Conservation (phyloP, 331 rosid genomes). For the Acacia concinna region DNA sequence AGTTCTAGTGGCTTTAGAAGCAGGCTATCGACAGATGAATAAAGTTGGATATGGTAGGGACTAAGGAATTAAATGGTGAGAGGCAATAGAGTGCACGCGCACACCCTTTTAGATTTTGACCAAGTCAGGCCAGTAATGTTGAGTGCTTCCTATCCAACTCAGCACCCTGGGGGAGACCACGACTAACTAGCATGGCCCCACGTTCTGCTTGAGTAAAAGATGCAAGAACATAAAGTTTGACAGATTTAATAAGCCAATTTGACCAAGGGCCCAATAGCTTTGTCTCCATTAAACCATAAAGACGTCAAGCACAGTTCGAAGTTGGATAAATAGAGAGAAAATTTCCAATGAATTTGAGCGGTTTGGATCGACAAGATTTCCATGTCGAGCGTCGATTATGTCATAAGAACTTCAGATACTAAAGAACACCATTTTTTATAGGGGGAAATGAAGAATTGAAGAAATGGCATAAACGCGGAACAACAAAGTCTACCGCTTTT, state of each 20-base stretch:
- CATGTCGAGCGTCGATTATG: background rate
- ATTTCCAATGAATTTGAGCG: background rate
- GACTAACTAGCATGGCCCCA: conserved; percentile 21
- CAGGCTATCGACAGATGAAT: background rate
- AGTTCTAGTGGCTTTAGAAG: background rate
- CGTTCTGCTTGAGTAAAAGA: background rate
- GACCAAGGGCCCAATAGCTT: conserved; percentile 4
- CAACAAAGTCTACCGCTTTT: background rate
- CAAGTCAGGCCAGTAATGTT: conserved; percentile 12
- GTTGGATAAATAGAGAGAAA: background rate
- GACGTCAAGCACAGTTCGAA: background rate
- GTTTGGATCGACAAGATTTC: background rate
- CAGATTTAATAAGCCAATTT: background rate
- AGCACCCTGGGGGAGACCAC: background rate
- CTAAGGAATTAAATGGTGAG: background rate
- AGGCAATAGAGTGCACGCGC: background rate
- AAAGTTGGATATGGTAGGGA: background rate
- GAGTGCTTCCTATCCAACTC: conserved; percentile 1
- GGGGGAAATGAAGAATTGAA: background rate
- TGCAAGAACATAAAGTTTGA: conserved; percentile 10
- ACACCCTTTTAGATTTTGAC: conserved; percentile 18
- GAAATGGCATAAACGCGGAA: background rate
- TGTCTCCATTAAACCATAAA: conserved; percentile 1
- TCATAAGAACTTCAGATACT: background rate
- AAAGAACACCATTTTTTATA: background rate